Conservation (phyloP, 768 basidiomycete genomes). For the Boletellus ananas region DNA sequence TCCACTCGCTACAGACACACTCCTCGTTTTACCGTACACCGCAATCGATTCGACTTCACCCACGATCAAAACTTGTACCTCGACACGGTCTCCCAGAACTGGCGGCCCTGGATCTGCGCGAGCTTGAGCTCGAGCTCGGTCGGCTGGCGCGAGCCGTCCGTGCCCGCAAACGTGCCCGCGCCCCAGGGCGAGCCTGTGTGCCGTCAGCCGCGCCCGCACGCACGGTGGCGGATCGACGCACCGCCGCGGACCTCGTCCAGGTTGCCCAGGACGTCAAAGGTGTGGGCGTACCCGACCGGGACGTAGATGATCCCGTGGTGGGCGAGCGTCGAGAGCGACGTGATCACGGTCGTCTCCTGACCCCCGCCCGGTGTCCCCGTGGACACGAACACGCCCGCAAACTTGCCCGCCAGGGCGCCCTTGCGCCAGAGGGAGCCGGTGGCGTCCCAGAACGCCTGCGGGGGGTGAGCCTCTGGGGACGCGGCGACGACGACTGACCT, state of each 20-base stretch:
- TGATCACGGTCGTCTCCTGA: constrained; percentile 61
- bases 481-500: constrained; percentile 44
- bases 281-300: constrained; percentile 64
- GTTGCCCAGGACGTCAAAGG: constrained; percentile 41
- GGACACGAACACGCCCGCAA: constrained; percentile 69
- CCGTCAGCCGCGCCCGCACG: background rate
- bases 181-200: constrained; percentile 69
- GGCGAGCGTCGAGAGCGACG: constrained; percentile 50
- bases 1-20: too few species aligned
- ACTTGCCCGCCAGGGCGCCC: constrained; percentile 69
- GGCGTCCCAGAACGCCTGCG: constrained; percentile 68
- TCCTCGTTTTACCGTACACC: too few species aligned
- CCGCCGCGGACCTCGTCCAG: constrained; percentile 55
- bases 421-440: constrained; percentile 63
- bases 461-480: background rate
- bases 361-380: constrained; percentile 75
- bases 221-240: constrained; percentile 26
- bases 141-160: constrained; percentile 47
- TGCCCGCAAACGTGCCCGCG: constrained; percentile 57
- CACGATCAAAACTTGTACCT: constrained; percentile 30
- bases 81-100: constrained; percentile 48
- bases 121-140: constrained; percentile 48
- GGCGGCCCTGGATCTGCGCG: constrained; percentile 48
- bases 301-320: constrained; percentile 76
- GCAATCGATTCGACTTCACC: background rate